A percentile compares a stretch with the other conserved stretches of the same genome.
Evolutionary conservation across 495 filamentous ascomycete species (phyloP).

Genomic region (Xanthoparmelia taractica): DNA sequence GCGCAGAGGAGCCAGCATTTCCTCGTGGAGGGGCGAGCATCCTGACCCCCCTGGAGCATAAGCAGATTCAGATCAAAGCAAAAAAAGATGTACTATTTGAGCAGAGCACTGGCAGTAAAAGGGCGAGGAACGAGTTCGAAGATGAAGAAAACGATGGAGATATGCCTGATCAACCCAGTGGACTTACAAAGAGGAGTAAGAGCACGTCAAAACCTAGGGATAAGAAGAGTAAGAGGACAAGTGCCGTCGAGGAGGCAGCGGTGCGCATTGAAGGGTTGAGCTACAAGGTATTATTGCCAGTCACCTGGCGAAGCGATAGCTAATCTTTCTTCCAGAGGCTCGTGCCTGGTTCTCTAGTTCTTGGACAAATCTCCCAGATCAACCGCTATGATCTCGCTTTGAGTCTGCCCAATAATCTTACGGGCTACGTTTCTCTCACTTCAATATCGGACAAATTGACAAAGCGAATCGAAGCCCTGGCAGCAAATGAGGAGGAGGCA

Average conservation of each 20-base stretch:
- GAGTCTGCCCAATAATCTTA: constrained; percentile 84
- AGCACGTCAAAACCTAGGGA: constrained; percentile 44
- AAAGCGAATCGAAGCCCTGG: constrained; percentile 55
- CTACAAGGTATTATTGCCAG: constrained; percentile 60
- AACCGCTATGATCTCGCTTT: constrained; percentile 68
- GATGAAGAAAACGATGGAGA: constrained; percentile 41
- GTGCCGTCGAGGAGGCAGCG: constrained; percentile 41
- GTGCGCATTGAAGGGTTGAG: constrained; percentile 79
- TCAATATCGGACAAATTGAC: constrained; percentile 71
- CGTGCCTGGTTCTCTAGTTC: constrained; percentile 71
- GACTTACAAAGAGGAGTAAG: constrained; percentile 37
- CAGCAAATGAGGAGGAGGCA: constrained; percentile 49
- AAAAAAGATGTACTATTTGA: constrained; percentile 91
- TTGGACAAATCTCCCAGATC: constrained; percentile 80
- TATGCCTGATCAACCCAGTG: constrained; percentile 43
- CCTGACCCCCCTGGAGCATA: constrained; percentile 87
- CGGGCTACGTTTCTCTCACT: constrained; percentile 84
- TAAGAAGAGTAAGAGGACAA: constrained; percentile 42
- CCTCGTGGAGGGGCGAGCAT: constrained; percentile 88
- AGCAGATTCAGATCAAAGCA: constrained; percentile 92
- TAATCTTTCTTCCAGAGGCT: constrained; percentile 55
- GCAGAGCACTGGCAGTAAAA: constrained; percentile 53
- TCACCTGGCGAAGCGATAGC: constrained; percentile 18
- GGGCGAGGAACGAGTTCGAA: constrained; percentile 34
- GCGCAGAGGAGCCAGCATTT: constrained; percentile 79